A percentile compares a stretch with the other conserved stretches of the same genome.
Evolutionary conservation across 2,329 filamentous ascomycete species (phyloP).

Genomic region (Exophiala mesophila): DNA sequence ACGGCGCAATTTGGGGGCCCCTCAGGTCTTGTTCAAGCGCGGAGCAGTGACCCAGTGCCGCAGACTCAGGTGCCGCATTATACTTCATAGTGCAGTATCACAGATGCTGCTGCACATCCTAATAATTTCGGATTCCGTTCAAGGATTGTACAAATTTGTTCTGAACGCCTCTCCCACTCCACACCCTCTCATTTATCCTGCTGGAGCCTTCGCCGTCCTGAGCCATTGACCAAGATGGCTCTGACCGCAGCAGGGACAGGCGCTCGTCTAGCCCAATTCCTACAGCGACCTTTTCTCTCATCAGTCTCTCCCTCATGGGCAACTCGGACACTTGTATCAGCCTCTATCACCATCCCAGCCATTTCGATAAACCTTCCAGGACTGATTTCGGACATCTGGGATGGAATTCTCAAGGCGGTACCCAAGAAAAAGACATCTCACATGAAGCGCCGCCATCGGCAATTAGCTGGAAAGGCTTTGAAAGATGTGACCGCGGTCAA

Average conservation of each 20-base stretch:
- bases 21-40: no score
- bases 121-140: constrained; percentile 6
- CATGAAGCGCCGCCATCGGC: constrained; percentile 86
- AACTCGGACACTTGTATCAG: constrained; percentile 47
- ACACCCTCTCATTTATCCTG: no score
- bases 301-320: constrained; percentile 31
- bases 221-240: constrained; percentile 29
- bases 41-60: no score
- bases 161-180: no score
- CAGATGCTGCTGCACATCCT: no score
- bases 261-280: constrained; percentile 20
- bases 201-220: no score
- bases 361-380: constrained; percentile 60
- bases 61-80: no score
- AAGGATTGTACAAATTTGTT: no score
- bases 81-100: no score
- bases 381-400: constrained; percentile 81
- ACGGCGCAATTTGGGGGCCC: no score
- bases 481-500: constrained; percentile 85
- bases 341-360: constrained; percentile 57
- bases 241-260: constrained; percentile 26
- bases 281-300: no score
- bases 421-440: constrained; percentile 99
- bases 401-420: constrained; percentile 83
- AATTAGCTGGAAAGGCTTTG: constrained; percentile 91